Percentiles rank a stretch among this genome's conserved stretches.
Evolutionary conservation across 2,329 filamentous ascomycete species (phyloP).

Genomic region (Orbilia ellipsospora): DNA sequence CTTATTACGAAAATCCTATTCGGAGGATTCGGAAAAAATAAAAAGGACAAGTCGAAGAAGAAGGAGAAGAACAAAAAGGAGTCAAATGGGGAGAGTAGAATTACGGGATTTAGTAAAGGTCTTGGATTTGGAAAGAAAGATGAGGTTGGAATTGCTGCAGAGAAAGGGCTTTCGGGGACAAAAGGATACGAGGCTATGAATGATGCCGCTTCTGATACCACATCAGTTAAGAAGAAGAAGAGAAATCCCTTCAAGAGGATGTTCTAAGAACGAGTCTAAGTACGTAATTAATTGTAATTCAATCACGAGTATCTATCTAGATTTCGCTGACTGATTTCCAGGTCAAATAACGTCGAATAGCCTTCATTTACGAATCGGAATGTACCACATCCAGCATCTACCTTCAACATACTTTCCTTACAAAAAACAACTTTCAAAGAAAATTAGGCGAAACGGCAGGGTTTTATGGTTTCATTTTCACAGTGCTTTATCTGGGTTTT

Average conservation of each 20-base stretch:
- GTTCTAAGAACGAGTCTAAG: neutral
- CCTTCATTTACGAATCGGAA: too few relatives aligned
- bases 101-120: slow-evolving; percentile 7
- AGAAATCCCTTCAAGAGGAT: slow-evolving; percentile 32
- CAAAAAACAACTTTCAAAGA: too few relatives aligned
- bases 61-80: slow-evolving; percentile 15
- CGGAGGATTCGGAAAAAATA: slow-evolving; percentile 36
- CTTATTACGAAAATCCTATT: slow-evolving; percentile 30
- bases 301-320: too few relatives aligned
- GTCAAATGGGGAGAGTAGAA: neutral
- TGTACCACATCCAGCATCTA: too few relatives aligned
- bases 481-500: too few relatives aligned
- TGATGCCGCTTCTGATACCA: neutral
- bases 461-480: too few relatives aligned
- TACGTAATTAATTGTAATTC: too few relatives aligned
- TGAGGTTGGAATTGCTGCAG: neutral
- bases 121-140: slow-evolving; percentile 7
- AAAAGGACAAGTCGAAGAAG: slow-evolving; percentile 19
- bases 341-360: too few relatives aligned
- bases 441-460: too few relatives aligned
- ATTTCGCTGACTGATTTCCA: too few relatives aligned
- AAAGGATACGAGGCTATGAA: slow-evolving; percentile 18
- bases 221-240: slow-evolving; percentile 17
- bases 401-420: too few relatives aligned
- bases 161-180: neutral